Conservation (phyloP, 2,329 filamentous ascomycete species). For the Alternaria sp. region DNA sequence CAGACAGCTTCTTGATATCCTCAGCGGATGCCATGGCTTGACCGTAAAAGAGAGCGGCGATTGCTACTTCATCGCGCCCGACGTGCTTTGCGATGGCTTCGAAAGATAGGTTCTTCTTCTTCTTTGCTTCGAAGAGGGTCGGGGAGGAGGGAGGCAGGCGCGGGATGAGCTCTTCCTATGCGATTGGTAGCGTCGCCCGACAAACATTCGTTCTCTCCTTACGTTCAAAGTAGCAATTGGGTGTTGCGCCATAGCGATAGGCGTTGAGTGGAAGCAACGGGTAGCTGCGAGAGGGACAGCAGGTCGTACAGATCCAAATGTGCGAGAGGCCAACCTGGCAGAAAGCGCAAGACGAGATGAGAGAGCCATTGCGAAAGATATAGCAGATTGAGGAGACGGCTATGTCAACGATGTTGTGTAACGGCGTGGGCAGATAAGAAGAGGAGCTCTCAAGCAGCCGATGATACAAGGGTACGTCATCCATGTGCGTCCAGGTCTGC, state of each 20-base stretch:
- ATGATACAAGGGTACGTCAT: conserved; percentile 20
- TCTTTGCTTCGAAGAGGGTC: conserved; percentile 82
- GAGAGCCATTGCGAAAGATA: conserved; percentile 30
- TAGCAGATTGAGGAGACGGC: conserved; percentile 18
- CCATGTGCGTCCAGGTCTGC: not conserved
- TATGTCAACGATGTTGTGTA: conserved; percentile 11
- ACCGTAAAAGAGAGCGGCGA: conserved; percentile 90
- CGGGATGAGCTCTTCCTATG: conserved; percentile 68
- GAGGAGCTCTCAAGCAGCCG: conserved; percentile 18
- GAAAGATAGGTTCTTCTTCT: conserved; percentile 76
- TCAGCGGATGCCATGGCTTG: conserved; percentile 76
- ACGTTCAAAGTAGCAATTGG: conserved; percentile 51
- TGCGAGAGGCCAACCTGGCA: conserved; percentile 38
- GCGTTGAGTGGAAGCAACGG: conserved; percentile 35
- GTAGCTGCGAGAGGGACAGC: conserved; percentile 27
- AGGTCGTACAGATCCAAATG: conserved; percentile 36
- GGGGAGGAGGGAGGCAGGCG: conserved; percentile 74
- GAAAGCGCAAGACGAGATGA: conserved; percentile 39
- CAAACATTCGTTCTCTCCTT: not conserved
- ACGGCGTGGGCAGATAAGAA: conserved; percentile 24
- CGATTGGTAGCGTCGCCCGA: conserved; percentile 13
- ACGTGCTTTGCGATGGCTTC: conserved; percentile 76
- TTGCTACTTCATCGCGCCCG: conserved; percentile 80
- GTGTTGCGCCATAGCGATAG: conserved; percentile 42
- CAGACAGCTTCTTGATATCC: conserved; percentile 71